phyloP scores from a whole-genome alignment of 2,329 filamentous ascomycete genomes.

The Lachnellula cervina region DNA sequence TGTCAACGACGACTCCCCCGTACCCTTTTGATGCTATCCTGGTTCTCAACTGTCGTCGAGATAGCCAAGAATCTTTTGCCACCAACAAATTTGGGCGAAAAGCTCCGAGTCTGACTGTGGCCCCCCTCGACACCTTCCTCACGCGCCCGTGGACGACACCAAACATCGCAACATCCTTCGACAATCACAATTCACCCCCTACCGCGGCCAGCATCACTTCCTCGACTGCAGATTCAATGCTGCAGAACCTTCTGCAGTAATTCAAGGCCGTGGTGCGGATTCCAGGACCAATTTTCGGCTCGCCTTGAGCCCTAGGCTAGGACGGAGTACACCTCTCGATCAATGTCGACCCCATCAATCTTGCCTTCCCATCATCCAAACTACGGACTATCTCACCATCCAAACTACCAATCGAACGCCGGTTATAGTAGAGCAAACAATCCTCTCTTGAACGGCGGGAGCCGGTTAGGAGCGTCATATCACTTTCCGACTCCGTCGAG shows the following conservation, averaged over 20 bases:
- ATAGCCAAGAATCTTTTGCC: neutral
- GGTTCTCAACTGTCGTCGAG: neutral
- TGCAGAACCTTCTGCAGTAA: neutral
- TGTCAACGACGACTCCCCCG: slow-evolving; percentile 1
- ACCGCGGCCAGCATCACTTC: neutral
- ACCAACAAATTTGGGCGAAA: slow-evolving; percentile 6
- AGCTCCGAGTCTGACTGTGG: slow-evolving; percentile 12
- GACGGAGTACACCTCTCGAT: slow-evolving; percentile 15
- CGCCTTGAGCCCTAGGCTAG: slow-evolving; percentile 19
- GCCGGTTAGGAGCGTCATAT: slow-evolving; percentile 30
- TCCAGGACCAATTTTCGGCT: slow-evolving; percentile 9
- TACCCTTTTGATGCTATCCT: slow-evolving; percentile 5
- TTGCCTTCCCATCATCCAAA: slow-evolving; percentile 63
- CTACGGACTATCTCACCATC: slow-evolving; percentile 56
- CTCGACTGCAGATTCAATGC: slow-evolving; percentile 19
- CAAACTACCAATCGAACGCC: slow-evolving; percentile 49
- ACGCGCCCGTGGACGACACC: slow-evolving; percentile 14
- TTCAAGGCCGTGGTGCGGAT: no score
- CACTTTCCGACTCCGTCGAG: slow-evolving; percentile 29
- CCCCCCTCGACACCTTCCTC: neutral
- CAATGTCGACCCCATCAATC: slow-evolving; percentile 78
- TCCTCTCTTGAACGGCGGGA: slow-evolving; percentile 32
- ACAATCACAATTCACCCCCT: slow-evolving; percentile 17
- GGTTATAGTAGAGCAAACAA: slow-evolving; percentile 44
- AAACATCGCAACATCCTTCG: slow-evolving; percentile 7